A percentile compares a stretch with the other conserved stretches of the same genome.
Conservation (phyloP, 345 rosid species). For the Diplotaxis tenuifolia region DNA sequence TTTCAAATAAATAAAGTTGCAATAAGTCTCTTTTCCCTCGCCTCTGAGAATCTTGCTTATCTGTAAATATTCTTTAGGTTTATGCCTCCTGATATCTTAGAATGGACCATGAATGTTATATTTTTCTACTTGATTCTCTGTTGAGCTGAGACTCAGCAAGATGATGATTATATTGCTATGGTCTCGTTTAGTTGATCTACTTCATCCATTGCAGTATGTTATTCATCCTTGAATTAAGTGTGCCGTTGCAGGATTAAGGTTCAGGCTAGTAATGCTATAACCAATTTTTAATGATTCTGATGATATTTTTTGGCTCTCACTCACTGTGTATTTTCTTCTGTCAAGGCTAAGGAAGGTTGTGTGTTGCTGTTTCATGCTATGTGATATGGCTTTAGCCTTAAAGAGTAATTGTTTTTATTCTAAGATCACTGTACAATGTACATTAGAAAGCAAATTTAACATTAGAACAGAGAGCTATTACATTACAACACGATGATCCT, state of each 20-base stretch:
- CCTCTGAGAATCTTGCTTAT: slow-evolving; percentile 21
- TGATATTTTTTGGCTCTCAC: neutral
- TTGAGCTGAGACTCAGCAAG: neutral
- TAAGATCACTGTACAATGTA: slow-evolving; percentile 10
- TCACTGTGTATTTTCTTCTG: neutral
- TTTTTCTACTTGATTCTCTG: neutral
- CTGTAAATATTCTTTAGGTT: slow-evolving; percentile 23
- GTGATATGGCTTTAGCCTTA: neutral
- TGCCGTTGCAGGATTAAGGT: slow-evolving; percentile 1
- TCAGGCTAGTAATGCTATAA: slow-evolving; percentile 4
- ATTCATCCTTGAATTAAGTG: neutral
- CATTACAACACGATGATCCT: slow-evolving; percentile 15
- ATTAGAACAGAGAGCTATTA: slow-evolving; percentile 2
- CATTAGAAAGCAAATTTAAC: slow-evolving; percentile 16
- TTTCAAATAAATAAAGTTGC: slow-evolving; percentile 51
- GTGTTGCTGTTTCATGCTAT: slow-evolving; percentile 1
- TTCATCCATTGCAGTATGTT: neutral
- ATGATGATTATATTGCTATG: neutral
- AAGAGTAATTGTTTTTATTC: neutral
- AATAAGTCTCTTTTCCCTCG: slow-evolving; percentile 28
- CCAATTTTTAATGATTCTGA: neutral
- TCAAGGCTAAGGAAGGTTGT: neutral
- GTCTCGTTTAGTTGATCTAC: neutral
- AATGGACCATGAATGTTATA: slow-evolving; percentile 6
- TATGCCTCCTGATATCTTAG: neutral